Evolutionary conservation across 768 basidiomycete genomes (phyloP), one percentile per base, ranked within the genome.

Genomic region (Phylloporus rhodoxanthus): DNA sequence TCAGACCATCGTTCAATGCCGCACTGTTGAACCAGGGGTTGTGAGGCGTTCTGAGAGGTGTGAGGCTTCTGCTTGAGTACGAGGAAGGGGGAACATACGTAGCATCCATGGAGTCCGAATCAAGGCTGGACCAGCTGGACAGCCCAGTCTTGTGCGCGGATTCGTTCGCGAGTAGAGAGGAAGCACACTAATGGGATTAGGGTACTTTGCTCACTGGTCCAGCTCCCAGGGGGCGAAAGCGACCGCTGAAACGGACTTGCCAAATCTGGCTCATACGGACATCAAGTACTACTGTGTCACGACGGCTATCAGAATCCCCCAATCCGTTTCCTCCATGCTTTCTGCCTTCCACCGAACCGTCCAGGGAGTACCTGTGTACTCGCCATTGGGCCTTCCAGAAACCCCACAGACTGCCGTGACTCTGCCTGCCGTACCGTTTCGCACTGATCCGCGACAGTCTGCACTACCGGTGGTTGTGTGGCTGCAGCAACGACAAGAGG

Each of bases 291-390:
- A 40, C 13, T n/a, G 21, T 10, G 15, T 4, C 13, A 34, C 34
- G 13, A 14, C 36, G 9, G 4, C 17, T 17, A 45, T 77, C 66
- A 91, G 62, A 91, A 91, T 8, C 89, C 89, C 9, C 85, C 86
- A 36, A 88, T 38, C 20, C 87, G 73, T 67, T 84, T 90, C 72
- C 83, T 87, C 19, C 54, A 62, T 23, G 66, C 49, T 62, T 81
- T 84, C 68, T 78, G 75, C 34, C 85, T 75, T 20, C 85, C 85
- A 29, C 87, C 88, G 66, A 81, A 80, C 0, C 74, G 78, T 2
- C 89, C 88, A 4, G 87, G 79, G 9, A 87, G 63, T 7, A 83
- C 67, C 61, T 91, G 88, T 2, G 88, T 91, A 54, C 78, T 88
- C 30, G 72, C 67, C 68, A 79, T 69, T 14, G 68, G 54, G 15